Evolutionary conservation across 768 basidiomycete genomes (phyloP), one percentile per base, ranked within the genome.

Genomic region (Termitomyces sp.): DNA sequence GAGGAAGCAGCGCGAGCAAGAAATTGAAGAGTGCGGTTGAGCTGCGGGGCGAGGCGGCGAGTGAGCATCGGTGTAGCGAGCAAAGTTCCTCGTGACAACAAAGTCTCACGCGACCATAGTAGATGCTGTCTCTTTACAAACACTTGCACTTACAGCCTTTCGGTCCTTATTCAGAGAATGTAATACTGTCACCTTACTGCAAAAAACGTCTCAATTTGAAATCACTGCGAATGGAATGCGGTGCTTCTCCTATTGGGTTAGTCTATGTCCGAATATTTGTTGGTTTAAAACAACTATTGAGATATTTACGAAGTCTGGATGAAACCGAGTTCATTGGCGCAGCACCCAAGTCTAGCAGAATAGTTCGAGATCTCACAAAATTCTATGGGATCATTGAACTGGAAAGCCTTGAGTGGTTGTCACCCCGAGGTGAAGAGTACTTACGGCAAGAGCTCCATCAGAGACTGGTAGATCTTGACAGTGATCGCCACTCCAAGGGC

Each of bases 351-450:
- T 57, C 53, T 21, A 64, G 58, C 37, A 64, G 55, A 38, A 59
- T 61, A 15, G 41, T 60, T 53, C 62, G 56, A 19, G 51, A 65
- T n/a, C 57, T 65, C 1, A 74, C 83, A 19, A 69, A 74, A 11
- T 82, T 85, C 57, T 78, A 75, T 32, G 85, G 84, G 0, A 60
- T 77, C 5, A 68, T 87, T 0, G 71, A 71, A 38, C 74, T 87
- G 56, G 61, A 70, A 2, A 54, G 68, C 2, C 70, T 80, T 0
- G 59, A 66, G 1, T 84, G 82, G 76, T 75, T 88, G 21, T 79
- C 83, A 0, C 68, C 70, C 0, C 62, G 62, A 42, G 86, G 83
- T 1, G 54, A 61, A 35, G 60, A 67, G 38, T 66, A 60, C 49
- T 60, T 88, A 5, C 67, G 79, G 49, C 40, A 51, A 3, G 83